Conservation (phyloP, 139 green algal species). For the Volvox reticuliferus region DNA sequence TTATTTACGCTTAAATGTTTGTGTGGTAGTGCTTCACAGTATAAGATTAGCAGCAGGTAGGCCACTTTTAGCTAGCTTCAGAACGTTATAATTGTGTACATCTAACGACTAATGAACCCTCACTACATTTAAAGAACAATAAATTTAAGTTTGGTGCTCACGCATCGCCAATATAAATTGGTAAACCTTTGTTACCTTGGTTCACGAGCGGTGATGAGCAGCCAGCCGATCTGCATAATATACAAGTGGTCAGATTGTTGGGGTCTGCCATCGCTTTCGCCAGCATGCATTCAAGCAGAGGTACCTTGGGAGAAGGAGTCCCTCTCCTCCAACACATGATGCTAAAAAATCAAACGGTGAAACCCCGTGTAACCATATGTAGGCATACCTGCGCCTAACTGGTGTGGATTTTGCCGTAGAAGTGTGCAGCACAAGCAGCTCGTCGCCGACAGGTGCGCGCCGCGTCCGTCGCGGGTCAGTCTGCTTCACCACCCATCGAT, state of each 20-base stretch:
- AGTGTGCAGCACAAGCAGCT: conserved; percentile 41
- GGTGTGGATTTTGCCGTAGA: neutral
- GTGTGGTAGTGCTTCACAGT: too few relatives aligned
- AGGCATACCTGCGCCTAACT: conserved; percentile 50
- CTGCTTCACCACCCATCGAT: neutral
- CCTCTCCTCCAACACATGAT: neutral
- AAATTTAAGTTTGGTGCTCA: too few relatives aligned
- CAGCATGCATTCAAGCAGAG: conserved; percentile 53
- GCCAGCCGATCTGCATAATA: neutral
- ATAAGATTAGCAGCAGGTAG: too few relatives aligned
- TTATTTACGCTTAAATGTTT: too few relatives aligned
- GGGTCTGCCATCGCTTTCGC: conserved; percentile 41
- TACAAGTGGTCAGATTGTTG: conserved; percentile 52
- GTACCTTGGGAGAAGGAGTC: neutral
- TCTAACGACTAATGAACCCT: too few relatives aligned
- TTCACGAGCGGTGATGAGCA: neutral
- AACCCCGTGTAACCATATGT: neutral
- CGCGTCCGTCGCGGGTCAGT: neutral
- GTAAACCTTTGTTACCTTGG: too few relatives aligned
- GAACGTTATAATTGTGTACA: too few relatives aligned
- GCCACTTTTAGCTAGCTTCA: too few relatives aligned
- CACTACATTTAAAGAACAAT: too few relatives aligned
- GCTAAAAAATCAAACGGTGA: neutral
- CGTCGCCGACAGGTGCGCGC: conserved; percentile 47
- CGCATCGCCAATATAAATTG: too few relatives aligned